Base-by-base conservation (phyloP, 1,139 yeast species). In the Blastobotrys serpentis region DNA sequence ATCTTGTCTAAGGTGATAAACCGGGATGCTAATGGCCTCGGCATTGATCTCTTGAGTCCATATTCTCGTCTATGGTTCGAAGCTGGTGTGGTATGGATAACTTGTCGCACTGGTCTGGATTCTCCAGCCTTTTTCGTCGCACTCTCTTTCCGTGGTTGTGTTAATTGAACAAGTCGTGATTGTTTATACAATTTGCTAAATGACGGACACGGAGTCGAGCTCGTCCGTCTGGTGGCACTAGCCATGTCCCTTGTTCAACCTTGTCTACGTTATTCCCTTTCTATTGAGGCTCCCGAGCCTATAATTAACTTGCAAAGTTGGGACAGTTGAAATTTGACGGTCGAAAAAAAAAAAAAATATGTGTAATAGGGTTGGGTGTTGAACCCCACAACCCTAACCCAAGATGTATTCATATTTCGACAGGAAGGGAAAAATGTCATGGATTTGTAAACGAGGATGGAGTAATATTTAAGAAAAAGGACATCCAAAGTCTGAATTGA, bases 21-120 rank as follows among this genome's bases (percentile, higher is more conserved):
- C 49, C 73, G 67, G 1, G 78, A 65, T 48, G 67, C 69, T 33
- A 69, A 55, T 47, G 71, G 73, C 10, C 63, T 60, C 2, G 84
- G 84, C 29, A 79, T 57, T 37, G 78, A 67, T 49, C 73, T 64
- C 56, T 79, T 79, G 48, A 79, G 59, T 55, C 84, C 84, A 74
- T 76, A 79, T 58, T 79, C 82, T 55, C 75, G 74, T 57, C 78
- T 70, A 19, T 70, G 61, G 36, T 71, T 61, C 2, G 78, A 69
- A 3, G 79, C 69, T 11, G 78, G 73, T 48, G 77, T 72, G 1
- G 81, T 73, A 55, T 75, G 78, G 22, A 78, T 68, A 17, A 78
- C 68, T 59, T 78, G 83, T 54, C 22, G 26, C 7, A 30, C 8
- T 10, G 51, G 50, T 22, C 42, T 22, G 39, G 41, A 17, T 14